These are phyloP conservation scores for Cladobotryum protrusum DNA, from an alignment of 2,329 filamentous ascomycete genomes.

Conservation along the genomic window DNA sequence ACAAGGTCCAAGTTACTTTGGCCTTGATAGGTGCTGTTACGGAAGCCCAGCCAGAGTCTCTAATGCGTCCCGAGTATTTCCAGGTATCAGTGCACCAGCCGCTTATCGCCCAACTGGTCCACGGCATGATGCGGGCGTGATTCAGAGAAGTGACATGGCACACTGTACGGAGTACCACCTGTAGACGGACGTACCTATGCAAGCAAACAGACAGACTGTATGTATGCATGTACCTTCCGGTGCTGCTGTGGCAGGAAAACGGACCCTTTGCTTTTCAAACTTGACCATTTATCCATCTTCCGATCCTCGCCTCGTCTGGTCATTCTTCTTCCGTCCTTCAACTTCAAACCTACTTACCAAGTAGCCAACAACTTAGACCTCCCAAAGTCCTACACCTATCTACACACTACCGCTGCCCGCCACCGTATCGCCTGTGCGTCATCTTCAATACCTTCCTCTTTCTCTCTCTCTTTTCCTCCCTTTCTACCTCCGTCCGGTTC, in stretches of 20 bases:
- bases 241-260: too few species aligned
- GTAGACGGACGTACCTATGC: too few species aligned
- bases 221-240: too few species aligned
- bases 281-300: too few species aligned
- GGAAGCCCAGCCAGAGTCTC: too few species aligned
- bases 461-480: constrained; percentile 7
- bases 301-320: not conserved
- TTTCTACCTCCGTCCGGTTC: constrained; percentile 24
- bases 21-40: too few species aligned
- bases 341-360: not conserved
- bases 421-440: not conserved
- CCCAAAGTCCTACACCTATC: too few species aligned
- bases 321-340: not conserved
- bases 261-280: too few species aligned
- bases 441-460: not conserved
- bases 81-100: constrained; percentile 1
- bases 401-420: not conserved
- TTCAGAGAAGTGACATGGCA: constrained; percentile 7
- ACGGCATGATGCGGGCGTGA: constrained; percentile 9
- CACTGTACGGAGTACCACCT: constrained; percentile 2
- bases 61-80: too few species aligned
- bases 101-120: constrained; percentile 2
- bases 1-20: too few species aligned
- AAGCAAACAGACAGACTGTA: too few species aligned
- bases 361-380: not conserved